Percentiles rank a stretch among this genome's conserved stretches.
These are phyloP conservation scores for Cardamine resedifolia DNA, from an alignment of 345 rosid genomes.

Conservation along the genomic window DNA sequence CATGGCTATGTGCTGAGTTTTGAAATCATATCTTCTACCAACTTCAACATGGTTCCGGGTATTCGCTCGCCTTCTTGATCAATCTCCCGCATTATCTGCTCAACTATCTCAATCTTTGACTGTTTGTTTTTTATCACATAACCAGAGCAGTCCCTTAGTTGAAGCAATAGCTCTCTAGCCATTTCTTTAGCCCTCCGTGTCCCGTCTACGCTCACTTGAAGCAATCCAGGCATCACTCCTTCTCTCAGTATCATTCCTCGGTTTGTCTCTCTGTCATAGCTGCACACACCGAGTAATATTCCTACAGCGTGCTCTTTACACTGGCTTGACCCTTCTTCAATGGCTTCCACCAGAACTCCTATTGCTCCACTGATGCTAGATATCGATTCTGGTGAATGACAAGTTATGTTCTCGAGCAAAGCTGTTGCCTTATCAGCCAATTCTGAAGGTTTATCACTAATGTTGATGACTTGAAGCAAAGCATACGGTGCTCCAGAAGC, in stretches of 20 bases:
- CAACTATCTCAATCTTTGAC: slow-evolving; percentile 50
- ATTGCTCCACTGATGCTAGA: slow-evolving; percentile 48
- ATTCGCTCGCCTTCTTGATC: slow-evolving; percentile 60
- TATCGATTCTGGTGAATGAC: slow-evolving; percentile 45
- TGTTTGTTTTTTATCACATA: slow-evolving; percentile 34
- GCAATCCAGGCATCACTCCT: slow-evolving; percentile 80
- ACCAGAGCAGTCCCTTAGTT: slow-evolving; percentile 56
- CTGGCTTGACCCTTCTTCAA: slow-evolving; percentile 70
- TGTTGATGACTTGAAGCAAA: slow-evolving; percentile 52
- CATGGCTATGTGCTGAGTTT: slow-evolving; percentile 51
- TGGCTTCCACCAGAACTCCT: slow-evolving; percentile 59
- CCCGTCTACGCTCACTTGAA: slow-evolving; percentile 77
- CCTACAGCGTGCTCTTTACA: slow-evolving; percentile 76
- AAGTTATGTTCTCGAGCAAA: slow-evolving; percentile 50
- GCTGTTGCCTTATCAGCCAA: slow-evolving; percentile 59
- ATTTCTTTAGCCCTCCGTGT: slow-evolving; percentile 58
- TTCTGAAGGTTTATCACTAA: slow-evolving; percentile 48
- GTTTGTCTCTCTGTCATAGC: slow-evolving; percentile 61
- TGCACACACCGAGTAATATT: slow-evolving; percentile 59
- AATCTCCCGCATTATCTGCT: slow-evolving; percentile 68
- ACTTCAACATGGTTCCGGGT: slow-evolving; percentile 45
- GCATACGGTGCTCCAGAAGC: slow-evolving; percentile 50
- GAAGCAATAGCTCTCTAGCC: slow-evolving; percentile 64
- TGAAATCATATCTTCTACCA: slow-evolving; percentile 79
- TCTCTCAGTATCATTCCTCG: slow-evolving; percentile 68